Evolutionary conservation across 2,329 filamentous ascomycete species (phyloP).

Genomic region (Aspergillus costaricaensis): DNA sequence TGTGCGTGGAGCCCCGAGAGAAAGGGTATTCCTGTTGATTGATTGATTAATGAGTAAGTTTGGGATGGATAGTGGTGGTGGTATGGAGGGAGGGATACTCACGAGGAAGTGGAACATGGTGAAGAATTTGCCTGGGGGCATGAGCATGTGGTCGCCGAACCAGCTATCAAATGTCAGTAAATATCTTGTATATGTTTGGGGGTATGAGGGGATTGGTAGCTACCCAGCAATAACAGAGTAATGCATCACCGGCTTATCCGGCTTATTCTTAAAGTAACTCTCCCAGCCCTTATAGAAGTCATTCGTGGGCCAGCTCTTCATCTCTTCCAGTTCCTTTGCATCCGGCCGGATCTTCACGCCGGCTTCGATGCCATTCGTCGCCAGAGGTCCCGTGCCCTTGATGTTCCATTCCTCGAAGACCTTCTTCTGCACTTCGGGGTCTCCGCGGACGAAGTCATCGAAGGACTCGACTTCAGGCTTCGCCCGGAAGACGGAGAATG

Average conservation of each 20-base stretch:
- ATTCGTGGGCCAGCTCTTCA: conserved; percentile 72
- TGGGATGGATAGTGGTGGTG: background rate
- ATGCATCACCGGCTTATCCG: conserved; percentile 85
- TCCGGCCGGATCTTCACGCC: conserved; percentile 77
- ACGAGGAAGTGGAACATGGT: conserved; percentile 78
- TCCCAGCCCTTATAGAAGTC: conserved; percentile 73
- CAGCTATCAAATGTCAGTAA: conserved; percentile 32
- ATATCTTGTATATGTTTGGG: background rate
- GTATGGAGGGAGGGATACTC: background rate
- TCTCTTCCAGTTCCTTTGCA: conserved; percentile 65
- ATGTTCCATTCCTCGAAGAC: conserved; percentile 77
- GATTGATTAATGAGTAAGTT: background rate
- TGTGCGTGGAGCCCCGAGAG: conserved; percentile 71
- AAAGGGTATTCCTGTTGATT: conserved; percentile 65
- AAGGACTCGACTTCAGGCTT: conserved; percentile 77
- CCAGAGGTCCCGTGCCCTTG: conserved; percentile 74
- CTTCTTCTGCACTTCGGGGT: conserved; percentile 69
- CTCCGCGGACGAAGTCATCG: conserved; percentile 76
- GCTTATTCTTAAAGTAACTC: conserved; percentile 80
- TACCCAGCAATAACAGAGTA: conserved; percentile 72
- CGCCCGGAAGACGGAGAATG: conserved; percentile 69
- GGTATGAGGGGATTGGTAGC: conserved; percentile 2
- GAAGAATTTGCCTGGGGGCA: conserved; percentile 78
- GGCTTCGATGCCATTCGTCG: conserved; percentile 78
- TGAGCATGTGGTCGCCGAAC: conserved; percentile 55